These are phyloP conservation scores for Penicillium sp. DNA, from an alignment of 2,329 filamentous ascomycete species.

Conservation along the genomic window DNA sequence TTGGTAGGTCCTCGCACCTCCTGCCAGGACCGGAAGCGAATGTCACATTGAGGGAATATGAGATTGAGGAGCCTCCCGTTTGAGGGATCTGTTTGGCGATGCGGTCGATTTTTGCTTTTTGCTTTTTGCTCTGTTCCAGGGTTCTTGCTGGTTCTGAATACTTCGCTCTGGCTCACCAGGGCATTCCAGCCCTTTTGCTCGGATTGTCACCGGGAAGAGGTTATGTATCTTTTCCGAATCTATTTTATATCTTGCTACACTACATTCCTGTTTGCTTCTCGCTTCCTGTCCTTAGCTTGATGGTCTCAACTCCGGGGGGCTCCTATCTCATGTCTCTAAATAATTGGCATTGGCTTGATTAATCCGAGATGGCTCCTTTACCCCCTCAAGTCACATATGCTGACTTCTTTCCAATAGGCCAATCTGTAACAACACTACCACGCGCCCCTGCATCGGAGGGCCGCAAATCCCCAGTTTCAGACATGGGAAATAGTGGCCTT, in stretches of 20 bases:
- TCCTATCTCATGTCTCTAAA: conserved; percentile 18
- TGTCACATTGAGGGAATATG: conserved; percentile 36
- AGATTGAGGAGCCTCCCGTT: conserved; percentile 39
- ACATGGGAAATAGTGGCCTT: conserved; percentile 25
- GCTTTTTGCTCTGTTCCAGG: not conserved
- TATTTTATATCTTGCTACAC: not conserved
- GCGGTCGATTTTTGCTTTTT: conserved; percentile 1
- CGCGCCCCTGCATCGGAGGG: conserved; percentile 25
- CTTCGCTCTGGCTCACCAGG: not conserved
- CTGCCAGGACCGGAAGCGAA: conserved; percentile 32
- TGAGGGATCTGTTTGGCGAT: conserved; percentile 5
- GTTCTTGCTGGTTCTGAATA: not conserved
- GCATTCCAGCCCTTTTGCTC: conserved; percentile 7
- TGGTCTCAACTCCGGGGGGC: conserved; percentile 14
- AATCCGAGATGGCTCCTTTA: conserved; percentile 13
- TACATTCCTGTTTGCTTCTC: not conserved
- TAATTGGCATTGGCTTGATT: conserved; percentile 15
- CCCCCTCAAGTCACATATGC: conserved; percentile 30
- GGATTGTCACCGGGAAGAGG: not conserved
- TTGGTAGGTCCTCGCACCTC: conserved; percentile 37
- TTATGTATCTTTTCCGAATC: not conserved
- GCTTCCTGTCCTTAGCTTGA: conserved; percentile 18
- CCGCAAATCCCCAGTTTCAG: conserved; percentile 26
- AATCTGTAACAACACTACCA: conserved; percentile 25
- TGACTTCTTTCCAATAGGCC: conserved; percentile 40